Conservation (phyloP, 108 stramenopile species). For the Cyclotella kingstonii region DNA sequence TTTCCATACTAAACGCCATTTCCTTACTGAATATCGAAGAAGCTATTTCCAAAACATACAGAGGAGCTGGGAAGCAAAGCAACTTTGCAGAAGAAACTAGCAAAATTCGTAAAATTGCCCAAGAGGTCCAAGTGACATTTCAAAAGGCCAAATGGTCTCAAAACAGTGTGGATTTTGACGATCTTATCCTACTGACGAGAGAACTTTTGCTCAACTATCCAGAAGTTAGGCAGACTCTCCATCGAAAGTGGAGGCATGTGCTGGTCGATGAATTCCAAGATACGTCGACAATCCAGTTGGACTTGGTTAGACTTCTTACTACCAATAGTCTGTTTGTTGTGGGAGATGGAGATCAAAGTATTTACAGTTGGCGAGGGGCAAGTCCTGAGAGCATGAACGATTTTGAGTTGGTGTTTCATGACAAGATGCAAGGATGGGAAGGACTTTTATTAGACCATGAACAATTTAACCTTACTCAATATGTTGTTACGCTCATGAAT, state of each 20-base stretch:
- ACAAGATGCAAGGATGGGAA: slow-evolving; percentile 31
- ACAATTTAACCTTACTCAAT: slow-evolving; percentile 11
- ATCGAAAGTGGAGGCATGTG: slow-evolving; percentile 71
- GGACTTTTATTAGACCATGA: slow-evolving; percentile 17
- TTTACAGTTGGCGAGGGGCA: slow-evolving; percentile 84
- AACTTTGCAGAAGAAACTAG: slow-evolving; percentile 5
- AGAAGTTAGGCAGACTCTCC: slow-evolving; percentile 48
- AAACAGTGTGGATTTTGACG: slow-evolving; percentile 92
- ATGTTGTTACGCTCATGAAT: slow-evolving; percentile 23
- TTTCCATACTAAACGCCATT: slow-evolving; percentile 63
- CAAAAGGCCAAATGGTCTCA: slow-evolving; percentile 57
- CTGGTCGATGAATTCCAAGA: slow-evolving; percentile 91
- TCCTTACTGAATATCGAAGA: slow-evolving; percentile 40
- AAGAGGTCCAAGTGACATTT: slow-evolving; percentile 58
- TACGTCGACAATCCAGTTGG: slow-evolving; percentile 67
- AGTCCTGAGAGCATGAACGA: slow-evolving; percentile 67
- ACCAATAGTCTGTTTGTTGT: slow-evolving; percentile 73
- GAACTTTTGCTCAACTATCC: slow-evolving; percentile 55
- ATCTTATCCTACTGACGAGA: slow-evolving; percentile 79
- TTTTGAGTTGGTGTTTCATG: slow-evolving; percentile 56
- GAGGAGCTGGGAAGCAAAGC: slow-evolving; percentile 12
- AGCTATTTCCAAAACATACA: slow-evolving; percentile 17
- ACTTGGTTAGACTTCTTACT: slow-evolving; percentile 69
- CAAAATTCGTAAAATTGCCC: slow-evolving; percentile 45
- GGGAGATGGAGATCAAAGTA: slow-evolving; percentile 84